Evolutionary conservation across 768 basidiomycete species (phyloP).

Genomic region (Suillus luteus): DNA sequence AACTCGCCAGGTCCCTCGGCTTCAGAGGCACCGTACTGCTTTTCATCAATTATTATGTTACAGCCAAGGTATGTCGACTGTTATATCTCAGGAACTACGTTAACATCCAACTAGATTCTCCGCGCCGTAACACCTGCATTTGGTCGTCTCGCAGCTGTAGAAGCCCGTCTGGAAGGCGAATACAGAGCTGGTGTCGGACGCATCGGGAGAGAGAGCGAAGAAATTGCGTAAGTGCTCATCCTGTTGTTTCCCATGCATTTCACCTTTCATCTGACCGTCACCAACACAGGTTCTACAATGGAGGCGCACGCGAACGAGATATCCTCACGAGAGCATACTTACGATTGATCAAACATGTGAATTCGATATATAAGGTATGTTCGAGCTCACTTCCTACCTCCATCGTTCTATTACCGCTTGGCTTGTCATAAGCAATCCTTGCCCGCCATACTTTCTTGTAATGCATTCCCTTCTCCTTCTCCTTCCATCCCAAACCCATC

Average conservation of each 20-base stretch:
- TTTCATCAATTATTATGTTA: conserved; percentile 84
- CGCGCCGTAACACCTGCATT: conserved; percentile 90
- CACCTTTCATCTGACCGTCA: background rate
- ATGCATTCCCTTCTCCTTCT: background rate
- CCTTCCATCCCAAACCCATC: background rate
- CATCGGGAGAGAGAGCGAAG: conserved; percentile 87
- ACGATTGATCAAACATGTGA: conserved; percentile 83
- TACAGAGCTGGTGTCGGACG: conserved; percentile 86
- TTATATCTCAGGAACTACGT: background rate
- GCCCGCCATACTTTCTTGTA: background rate
- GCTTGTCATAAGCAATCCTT: background rate
- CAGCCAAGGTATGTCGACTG: conserved; percentile 46
- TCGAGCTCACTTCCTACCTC: background rate
- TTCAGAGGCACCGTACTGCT: conserved; percentile 79
- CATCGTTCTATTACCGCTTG: too few species aligned
- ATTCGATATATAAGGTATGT: conserved; percentile 84
- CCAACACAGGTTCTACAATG: conserved; percentile 80
- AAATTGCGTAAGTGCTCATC: conserved; percentile 70
- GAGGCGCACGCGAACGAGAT: conserved; percentile 78
- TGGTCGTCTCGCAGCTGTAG: conserved; percentile 83
- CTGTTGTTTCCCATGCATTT: background rate
- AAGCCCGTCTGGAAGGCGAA: conserved; percentile 88
- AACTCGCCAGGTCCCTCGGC: conserved; percentile 85
- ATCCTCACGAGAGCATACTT: conserved; percentile 80
- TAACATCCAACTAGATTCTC: conserved; percentile 49